Evolutionary conservation across 768 basidiomycete species (phyloP).

Genomic region (Pulveroboletus sp.): DNA sequence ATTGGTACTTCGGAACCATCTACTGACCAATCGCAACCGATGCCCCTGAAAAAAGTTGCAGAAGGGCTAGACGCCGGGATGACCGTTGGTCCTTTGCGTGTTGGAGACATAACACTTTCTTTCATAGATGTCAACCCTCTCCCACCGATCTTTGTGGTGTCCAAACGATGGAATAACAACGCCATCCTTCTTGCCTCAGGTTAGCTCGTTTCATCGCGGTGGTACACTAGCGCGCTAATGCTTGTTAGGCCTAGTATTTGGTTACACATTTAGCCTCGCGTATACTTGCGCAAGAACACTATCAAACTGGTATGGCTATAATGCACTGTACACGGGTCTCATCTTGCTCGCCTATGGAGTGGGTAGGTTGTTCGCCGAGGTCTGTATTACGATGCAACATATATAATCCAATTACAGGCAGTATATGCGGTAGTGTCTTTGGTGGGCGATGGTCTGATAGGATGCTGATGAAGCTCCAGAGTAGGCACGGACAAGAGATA

Average conservation of each 20-base stretch:
- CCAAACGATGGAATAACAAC: slow-evolving; percentile 66
- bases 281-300: slow-evolving; percentile 79
- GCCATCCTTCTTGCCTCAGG: slow-evolving; percentile 44
- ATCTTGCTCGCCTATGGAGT: slow-evolving; percentile 72
- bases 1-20: neutral
- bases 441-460: slow-evolving; percentile 61
- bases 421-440: slow-evolving; percentile 49
- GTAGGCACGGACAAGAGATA: slow-evolving; percentile 39
- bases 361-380: slow-evolving; percentile 38
- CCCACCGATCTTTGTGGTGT: slow-evolving; percentile 54
- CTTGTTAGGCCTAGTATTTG: slow-evolving; percentile 63
- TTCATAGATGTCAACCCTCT: slow-evolving; percentile 73
- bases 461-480: slow-evolving; percentile 40
- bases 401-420: slow-evolving; percentile 30
- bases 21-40: slow-evolving; percentile 8
- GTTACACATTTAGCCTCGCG: slow-evolving; percentile 63
- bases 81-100: neutral
- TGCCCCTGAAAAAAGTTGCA: neutral
- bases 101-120: slow-evolving; percentile 47
- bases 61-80: slow-evolving; percentile 5
- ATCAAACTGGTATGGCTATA: slow-evolving; percentile 58
- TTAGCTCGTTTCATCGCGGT: neutral
- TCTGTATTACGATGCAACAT: neutral
- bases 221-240: neutral
- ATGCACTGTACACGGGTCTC: slow-evolving; percentile 70